Evolutionary conservation across 371 early-diverging fungal genomes (phyloP), one percentile per base, ranked within the genome.

Genomic region (Cokeromyces recurvatus): DNA sequence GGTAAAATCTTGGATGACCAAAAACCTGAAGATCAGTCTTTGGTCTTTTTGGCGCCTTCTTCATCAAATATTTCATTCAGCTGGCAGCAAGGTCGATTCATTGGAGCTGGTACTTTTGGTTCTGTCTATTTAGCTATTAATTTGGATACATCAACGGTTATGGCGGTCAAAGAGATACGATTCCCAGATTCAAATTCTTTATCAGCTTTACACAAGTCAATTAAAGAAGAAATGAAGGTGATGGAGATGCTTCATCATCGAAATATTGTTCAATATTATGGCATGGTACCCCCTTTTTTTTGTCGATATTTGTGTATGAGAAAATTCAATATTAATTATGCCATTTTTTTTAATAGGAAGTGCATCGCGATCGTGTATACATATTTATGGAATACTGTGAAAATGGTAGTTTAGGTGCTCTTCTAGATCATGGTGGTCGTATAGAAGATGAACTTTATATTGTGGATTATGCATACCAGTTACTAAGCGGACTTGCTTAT

Each of bases 341-440:
- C 19, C 14, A 5, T 20, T 27, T 29, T 40, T n/a, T 32, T 21
- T 21, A 43, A 19, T 57, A 70, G 70, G 95, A 94, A 63, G 91
- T 92, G 17, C 91, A 90, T 59, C 82, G 92, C 44, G 94, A 93
- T 56, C 86, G 87, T 60, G 87, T 92, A 4, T 90, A 82, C 48
- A 86, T 95, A 35, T 94, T 97, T 58, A 92, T 97, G 92, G 97
- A 97, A 65, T 92, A 90, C 62, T 90, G 92, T 58, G 83, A 87
- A 48, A 80, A 85, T 32, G 93, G 95, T 32, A 87, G 88, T 52
- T 55, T 97, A 42, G 82, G 85, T 2, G 74, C 80, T 32, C 54
- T 91, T 25, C 64, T 97, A 22, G 85, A 83, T 52, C 88, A 91
- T 53, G 79, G 85, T 44, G 91, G 90, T 20, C 74, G 87, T 23